These are phyloP conservation scores for Capronia americana DNA, from an alignment of 2,329 filamentous ascomycete genomes.

Conservation along the genomic window DNA sequence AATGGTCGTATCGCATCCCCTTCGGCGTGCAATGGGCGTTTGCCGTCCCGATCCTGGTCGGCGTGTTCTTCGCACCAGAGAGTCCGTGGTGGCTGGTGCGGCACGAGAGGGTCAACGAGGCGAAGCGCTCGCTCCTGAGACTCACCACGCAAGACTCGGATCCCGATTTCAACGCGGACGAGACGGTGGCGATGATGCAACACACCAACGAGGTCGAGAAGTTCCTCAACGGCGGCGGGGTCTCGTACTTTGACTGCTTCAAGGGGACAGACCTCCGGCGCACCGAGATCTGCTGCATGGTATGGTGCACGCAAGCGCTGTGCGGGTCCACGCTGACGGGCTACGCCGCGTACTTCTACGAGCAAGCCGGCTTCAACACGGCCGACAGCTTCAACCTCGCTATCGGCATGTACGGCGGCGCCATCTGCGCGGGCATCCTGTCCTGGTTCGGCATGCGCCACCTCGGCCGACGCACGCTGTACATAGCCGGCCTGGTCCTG, in stretches of 20 bases:
- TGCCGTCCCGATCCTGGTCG: conserved; percentile 54
- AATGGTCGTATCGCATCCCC: conserved; percentile 60
- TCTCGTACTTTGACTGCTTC: conserved; percentile 48
- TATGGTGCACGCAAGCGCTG: conserved; percentile 44
- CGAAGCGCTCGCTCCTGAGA: conserved; percentile 49
- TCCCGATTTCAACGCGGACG: conserved; percentile 54
- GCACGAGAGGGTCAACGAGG: conserved; percentile 49
- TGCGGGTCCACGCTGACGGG: conserved; percentile 44
- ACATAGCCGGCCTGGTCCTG: conserved; percentile 45
- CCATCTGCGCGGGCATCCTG: conserved; percentile 43
- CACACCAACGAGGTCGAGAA: conserved; percentile 59
- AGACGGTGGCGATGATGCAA: conserved; percentile 62
- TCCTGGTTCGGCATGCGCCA: conserved; percentile 45
- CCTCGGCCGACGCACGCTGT: conserved; percentile 47
- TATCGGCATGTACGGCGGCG: conserved; percentile 49
- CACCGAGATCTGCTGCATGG: conserved; percentile 45
- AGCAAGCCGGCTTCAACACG: conserved; percentile 47
- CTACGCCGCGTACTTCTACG: conserved; percentile 45
- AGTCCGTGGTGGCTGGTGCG: conserved; percentile 61
- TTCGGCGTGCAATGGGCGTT: conserved; percentile 62
- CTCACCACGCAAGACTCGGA: conserved; percentile 48
- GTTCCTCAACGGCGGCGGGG: conserved; percentile 40
- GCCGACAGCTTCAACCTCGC: conserved; percentile 47
- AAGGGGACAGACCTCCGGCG: conserved; percentile 45
- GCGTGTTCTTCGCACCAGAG: conserved; percentile 55